Percentiles rank a stretch among this genome's conserved stretches.
Evolutionary conservation across 2,329 filamentous ascomycete genomes (phyloP).

Genomic region (Podosphaera aphanis): DNA sequence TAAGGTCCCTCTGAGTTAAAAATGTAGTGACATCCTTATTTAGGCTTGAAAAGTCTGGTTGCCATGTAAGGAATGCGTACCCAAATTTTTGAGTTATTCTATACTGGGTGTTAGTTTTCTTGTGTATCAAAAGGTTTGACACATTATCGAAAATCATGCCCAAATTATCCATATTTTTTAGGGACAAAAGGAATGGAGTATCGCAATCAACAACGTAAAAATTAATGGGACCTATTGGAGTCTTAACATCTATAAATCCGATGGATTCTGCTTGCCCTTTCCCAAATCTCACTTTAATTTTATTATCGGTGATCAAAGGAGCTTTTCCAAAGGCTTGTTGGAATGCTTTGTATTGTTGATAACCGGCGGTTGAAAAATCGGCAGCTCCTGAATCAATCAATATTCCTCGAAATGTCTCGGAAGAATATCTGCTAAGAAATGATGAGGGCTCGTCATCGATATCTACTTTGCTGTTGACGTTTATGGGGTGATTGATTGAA

Average conservation of each 20-base stretch:
- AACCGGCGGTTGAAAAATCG: not conserved
- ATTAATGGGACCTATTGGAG: not conserved
- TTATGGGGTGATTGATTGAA: not conserved
- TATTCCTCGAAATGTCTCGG: not conserved
- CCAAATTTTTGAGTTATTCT: not conserved
- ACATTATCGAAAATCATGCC: not conserved
- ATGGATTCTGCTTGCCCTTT: not conserved
- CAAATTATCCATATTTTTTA: conserved; percentile 1
- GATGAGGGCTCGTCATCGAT: not conserved
- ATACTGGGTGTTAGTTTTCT: not conserved
- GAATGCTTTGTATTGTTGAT: not conserved
- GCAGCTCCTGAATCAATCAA: conserved; percentile 1
- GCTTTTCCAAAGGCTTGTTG: not conserved
- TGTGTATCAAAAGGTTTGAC: not conserved
- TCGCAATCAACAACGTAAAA: not conserved
- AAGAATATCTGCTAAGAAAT: conserved; percentile 1
- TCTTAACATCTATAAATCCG: not conserved
- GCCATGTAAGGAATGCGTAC: not conserved
- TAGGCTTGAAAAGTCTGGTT: not conserved
- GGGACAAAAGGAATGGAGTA: not conserved
- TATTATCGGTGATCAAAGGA: not conserved
- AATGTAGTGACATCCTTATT: not conserved
- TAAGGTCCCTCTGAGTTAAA: not conserved
- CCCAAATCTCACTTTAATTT: conserved; percentile 1
- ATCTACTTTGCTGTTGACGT: not conserved